phyloP scores from a whole-genome alignment of 2,329 filamentous ascomycete genomes.

The Passalora sequoiae region DNA sequence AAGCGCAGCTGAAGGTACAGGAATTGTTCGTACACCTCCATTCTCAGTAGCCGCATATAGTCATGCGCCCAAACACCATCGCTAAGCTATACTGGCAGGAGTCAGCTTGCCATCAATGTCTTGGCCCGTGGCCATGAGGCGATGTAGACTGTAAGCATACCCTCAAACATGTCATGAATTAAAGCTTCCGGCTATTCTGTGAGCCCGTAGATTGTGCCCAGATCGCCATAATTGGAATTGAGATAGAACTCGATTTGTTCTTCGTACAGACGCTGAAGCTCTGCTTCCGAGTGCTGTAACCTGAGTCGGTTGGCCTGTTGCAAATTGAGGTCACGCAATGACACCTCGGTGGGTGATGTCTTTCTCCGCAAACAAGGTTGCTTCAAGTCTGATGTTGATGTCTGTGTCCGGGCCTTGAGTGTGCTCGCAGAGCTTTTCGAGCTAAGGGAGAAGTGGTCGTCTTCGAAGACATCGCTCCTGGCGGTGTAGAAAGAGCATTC shows the following conservation, averaged over 20 bases:
- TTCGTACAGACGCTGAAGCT: slow-evolving; percentile 30
- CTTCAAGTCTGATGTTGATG: slow-evolving; percentile 8
- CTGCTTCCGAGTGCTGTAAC: slow-evolving; percentile 28
- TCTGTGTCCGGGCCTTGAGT: slow-evolving; percentile 11
- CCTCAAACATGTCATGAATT: not conserved
- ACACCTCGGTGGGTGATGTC: slow-evolving; percentile 23
- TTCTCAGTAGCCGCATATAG: no score
- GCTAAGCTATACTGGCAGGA: not conserved
- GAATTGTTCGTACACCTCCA: no score
- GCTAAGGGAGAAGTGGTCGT: slow-evolving; percentile 9
- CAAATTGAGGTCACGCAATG: slow-evolving; percentile 29
- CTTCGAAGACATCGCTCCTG: slow-evolving; percentile 9
- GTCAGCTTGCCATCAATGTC: slow-evolving; percentile 1
- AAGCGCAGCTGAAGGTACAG: no score
- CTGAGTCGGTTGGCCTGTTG: slow-evolving; percentile 17
- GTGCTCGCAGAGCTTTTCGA: slow-evolving; percentile 13
- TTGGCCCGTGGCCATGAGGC: not conserved
- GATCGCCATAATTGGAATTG: slow-evolving; percentile 17
- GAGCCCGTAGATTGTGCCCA: slow-evolving; percentile 15
- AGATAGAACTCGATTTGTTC: slow-evolving; percentile 31
- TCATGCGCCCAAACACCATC: slow-evolving; percentile 2
- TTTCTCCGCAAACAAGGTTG: slow-evolving; percentile 23
- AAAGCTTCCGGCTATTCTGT: not conserved
- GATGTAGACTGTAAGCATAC: not conserved
- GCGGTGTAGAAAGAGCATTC: slow-evolving; percentile 26